Evolutionary conservation across 495 filamentous ascomycete species (phyloP).

Genomic region (Sordaria brevicollis): DNA sequence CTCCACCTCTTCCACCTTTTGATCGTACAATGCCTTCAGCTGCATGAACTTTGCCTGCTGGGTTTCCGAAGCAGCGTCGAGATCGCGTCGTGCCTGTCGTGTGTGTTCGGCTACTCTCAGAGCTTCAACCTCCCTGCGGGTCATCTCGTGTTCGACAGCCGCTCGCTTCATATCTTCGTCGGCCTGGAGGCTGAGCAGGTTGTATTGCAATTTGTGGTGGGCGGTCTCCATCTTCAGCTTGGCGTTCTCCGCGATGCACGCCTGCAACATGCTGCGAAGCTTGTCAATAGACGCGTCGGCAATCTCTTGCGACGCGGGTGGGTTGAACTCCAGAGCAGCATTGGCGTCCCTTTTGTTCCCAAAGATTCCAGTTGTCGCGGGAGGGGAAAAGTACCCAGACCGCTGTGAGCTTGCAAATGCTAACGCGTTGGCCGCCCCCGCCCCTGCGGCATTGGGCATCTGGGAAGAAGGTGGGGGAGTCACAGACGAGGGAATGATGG

Average conservation of each 20-base stretch:
- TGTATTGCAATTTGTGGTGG: conserved; percentile 88
- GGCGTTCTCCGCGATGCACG: conserved; percentile 43
- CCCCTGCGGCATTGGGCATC: conserved; percentile 29
- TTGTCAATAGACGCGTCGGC: conserved; percentile 47
- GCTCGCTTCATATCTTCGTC: conserved; percentile 78
- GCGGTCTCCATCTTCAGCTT: conserved; percentile 70
- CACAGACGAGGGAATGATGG: conserved; percentile 42
- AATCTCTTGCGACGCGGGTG: conserved; percentile 56
- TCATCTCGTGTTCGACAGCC: conserved; percentile 87
- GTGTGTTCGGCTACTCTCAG: conserved; percentile 52
- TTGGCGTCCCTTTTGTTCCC: conserved; percentile 39
- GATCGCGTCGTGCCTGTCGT: conserved; percentile 37
- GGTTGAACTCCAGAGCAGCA: conserved; percentile 39
- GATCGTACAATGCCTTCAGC: conserved; percentile 42
- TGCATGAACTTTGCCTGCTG: conserved; percentile 35
- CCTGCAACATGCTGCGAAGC: conserved; percentile 45
- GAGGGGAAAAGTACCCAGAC: conserved; percentile 42
- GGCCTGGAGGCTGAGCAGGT: conserved; percentile 75
- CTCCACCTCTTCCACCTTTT: conserved; percentile 54
- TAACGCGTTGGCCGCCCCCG: conserved; percentile 23
- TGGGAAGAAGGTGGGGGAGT: conserved; percentile 73
- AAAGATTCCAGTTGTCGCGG: conserved; percentile 40
- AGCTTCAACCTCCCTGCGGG: conserved; percentile 81
- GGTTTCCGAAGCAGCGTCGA: conserved; percentile 27
- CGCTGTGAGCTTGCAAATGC: conserved; percentile 35